Conservation (phyloP, 805 yeast genomes). For the Candida suzukii region DNA sequence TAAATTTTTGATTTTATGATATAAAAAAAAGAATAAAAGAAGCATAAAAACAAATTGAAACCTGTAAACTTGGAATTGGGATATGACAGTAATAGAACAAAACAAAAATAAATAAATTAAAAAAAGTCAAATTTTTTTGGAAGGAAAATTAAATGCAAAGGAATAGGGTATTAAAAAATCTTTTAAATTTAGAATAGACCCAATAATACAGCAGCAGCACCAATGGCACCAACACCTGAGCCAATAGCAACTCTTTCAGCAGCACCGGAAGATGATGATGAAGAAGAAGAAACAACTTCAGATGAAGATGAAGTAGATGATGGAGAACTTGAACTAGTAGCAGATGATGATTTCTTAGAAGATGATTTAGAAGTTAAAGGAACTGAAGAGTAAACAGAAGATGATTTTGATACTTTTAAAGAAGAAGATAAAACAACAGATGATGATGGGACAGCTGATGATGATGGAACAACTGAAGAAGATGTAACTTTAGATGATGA, state of each 20-base stretch:
- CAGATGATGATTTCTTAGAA: too few relatives aligned
- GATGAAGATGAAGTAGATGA: constrained; percentile 22
- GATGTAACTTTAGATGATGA: constrained; percentile 15
- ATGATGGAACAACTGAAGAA: constrained; percentile 10
- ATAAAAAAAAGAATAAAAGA: too few relatives aligned
- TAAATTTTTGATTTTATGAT: too few relatives aligned
- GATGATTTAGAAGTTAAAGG: constrained; percentile 29
- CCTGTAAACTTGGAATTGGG: too few relatives aligned
- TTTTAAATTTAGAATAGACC: constrained; percentile 9
- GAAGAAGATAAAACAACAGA: constrained; percentile 9
- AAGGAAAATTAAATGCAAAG: too few relatives aligned
- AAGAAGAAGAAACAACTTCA: constrained; percentile 17
- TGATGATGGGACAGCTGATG: constrained; percentile 9
- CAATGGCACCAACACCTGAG: constrained; percentile 18
- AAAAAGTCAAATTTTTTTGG: too few relatives aligned
- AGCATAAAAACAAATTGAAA: too few relatives aligned
- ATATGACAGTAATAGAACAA: too few relatives aligned
- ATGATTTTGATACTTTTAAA: constrained; percentile 21
- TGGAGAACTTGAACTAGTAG: constrained; percentile 13
- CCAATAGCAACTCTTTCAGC: constrained; percentile 12
- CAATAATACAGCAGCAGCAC: constrained; percentile 17
- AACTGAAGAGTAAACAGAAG: constrained; percentile 22
- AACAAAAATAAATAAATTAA: too few relatives aligned
- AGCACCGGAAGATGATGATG: constrained; percentile 7
- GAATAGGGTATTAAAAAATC: too few relatives aligned